Conservation (phyloP, 768 basidiomycete species). For the Xanthoconium stramineum region DNA sequence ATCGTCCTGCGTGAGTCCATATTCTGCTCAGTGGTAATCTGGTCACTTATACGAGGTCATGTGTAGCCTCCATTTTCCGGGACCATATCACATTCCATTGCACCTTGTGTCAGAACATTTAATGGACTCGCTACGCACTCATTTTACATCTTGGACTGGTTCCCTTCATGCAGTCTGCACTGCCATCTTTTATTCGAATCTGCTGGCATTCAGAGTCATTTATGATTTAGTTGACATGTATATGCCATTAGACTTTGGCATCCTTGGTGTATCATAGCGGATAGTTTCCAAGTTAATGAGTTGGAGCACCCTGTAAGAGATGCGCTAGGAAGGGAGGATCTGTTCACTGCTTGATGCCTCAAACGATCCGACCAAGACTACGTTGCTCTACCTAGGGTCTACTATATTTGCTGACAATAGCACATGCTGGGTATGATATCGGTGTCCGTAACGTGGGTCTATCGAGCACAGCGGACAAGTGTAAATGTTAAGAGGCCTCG, state of each 20-base stretch:
- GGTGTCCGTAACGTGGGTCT: not conserved
- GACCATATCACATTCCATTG: conserved; percentile 74
- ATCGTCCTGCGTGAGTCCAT: conserved; percentile 71
- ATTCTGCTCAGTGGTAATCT: not conserved
- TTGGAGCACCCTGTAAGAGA: not conserved
- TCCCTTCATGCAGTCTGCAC: not conserved
- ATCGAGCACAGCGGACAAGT: not conserved
- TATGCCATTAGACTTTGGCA: conserved; percentile 18
- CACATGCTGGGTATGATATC: not conserved
- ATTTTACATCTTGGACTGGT: conserved; percentile 10
- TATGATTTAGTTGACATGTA: conserved; percentile 27
- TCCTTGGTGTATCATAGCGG: conserved; percentile 32
- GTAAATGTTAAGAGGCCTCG: conserved; percentile 46
- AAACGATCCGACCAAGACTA: not conserved
- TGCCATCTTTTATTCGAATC: conserved; percentile 11
- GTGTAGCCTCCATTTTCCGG: conserved; percentile 75
- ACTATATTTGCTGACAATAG: not conserved
- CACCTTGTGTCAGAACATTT: conserved; percentile 83
- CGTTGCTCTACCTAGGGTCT: too few species aligned
- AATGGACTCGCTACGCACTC: conserved; percentile 38
- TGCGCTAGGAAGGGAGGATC: not conserved
- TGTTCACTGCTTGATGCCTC: not conserved
- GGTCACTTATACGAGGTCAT: conserved; percentile 14
- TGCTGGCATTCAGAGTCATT: conserved; percentile 20
- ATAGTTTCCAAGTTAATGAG: conserved; percentile 14